A percentile compares a stretch with the other conserved stretches of the same genome.
Evolutionary conservation across 352 stramenopile genomes (phyloP).

Genomic region (Thalassiosira oceanica): DNA sequence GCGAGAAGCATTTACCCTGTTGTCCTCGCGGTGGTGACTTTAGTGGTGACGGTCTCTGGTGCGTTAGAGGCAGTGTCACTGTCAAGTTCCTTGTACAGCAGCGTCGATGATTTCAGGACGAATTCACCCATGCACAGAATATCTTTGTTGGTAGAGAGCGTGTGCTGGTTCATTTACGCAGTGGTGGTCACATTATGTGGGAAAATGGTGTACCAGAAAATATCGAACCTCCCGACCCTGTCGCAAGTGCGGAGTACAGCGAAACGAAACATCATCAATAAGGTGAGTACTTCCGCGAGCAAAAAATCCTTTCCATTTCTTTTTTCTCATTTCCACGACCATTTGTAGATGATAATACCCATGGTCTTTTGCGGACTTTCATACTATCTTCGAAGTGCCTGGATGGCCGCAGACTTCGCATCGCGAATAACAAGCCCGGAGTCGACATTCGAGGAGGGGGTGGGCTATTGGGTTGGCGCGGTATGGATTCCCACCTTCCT

Average conservation of each 20-base stretch:
- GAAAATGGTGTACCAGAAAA: conserved; percentile 32
- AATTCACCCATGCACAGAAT: conserved; percentile 27
- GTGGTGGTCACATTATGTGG: conserved; percentile 42
- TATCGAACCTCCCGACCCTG: conserved; percentile 34
- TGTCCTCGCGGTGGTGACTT: conserved; percentile 19
- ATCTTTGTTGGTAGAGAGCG: conserved; percentile 42
- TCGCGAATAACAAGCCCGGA: conserved; percentile 16
- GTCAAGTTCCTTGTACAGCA: conserved; percentile 4
- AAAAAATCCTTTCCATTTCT: no score
- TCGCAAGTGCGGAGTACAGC: conserved; percentile 22
- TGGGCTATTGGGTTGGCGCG: conserved; percentile 62
- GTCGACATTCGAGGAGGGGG: conserved; percentile 23
- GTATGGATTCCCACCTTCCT: conserved; percentile 54
- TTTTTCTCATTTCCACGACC: no score
- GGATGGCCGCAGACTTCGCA: conserved; percentile 41
- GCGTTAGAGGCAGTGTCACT: conserved; percentile 35
- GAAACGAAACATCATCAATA: conserved; percentile 34
- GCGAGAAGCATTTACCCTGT: conserved; percentile 23
- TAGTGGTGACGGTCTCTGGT: conserved; percentile 22
- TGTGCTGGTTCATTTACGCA: conserved; percentile 44
- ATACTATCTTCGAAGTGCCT: conserved; percentile 42
- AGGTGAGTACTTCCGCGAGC: no score
- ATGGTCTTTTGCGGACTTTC: conserved; percentile 52
- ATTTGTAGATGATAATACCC: conserved; percentile 56
- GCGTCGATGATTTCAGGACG: conserved; percentile 30